Percentiles rank a stretch among this genome's conserved stretches.
These are phyloP conservation scores for Effrenium voratum DNA, from an alignment of 73 alveolate species.

Conservation along the genomic window DNA sequence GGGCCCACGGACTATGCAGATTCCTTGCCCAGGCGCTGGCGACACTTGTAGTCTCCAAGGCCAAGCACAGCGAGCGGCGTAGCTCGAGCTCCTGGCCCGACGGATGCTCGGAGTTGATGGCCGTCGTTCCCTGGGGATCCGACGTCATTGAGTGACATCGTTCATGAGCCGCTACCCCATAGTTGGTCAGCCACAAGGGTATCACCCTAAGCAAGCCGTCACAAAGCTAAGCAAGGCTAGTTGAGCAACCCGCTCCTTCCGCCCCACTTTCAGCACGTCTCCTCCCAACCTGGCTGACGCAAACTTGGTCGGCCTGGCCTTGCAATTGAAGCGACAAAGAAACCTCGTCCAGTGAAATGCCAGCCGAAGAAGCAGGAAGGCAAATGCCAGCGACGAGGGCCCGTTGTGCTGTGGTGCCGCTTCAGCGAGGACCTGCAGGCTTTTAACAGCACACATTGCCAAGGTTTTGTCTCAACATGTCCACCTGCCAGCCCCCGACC, in stretches of 20 bases:
- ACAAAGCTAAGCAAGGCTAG: no score
- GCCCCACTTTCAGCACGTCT: background rate
- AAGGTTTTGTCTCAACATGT: background rate
- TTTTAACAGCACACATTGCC: background rate
- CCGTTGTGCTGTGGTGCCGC: background rate
- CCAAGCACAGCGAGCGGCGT: slow-evolving; percentile 57
- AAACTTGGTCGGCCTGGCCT: no score
- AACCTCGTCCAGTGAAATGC: background rate
- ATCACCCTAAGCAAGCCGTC: background rate
- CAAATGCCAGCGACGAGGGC: slow-evolving; percentile 51
- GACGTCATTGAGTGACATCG: no score
- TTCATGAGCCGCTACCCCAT: no score
- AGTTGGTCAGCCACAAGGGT: no score
- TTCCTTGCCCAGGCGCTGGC: background rate
- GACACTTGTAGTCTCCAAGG: slow-evolving; percentile 62
- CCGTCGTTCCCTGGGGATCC: no score
- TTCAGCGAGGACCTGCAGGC: slow-evolving; percentile 51
- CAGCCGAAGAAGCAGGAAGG: slow-evolving; percentile 19
- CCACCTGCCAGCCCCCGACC: background rate
- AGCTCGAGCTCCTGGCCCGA: slow-evolving; percentile 35
- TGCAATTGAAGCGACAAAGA: no score
- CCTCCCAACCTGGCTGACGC: background rate
- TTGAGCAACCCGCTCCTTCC: background rate
- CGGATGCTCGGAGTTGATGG: background rate
- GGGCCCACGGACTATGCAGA: no score